Evolutionary conservation across 345 rosid species (phyloP).

Genomic region (Syzygium jambos): DNA sequence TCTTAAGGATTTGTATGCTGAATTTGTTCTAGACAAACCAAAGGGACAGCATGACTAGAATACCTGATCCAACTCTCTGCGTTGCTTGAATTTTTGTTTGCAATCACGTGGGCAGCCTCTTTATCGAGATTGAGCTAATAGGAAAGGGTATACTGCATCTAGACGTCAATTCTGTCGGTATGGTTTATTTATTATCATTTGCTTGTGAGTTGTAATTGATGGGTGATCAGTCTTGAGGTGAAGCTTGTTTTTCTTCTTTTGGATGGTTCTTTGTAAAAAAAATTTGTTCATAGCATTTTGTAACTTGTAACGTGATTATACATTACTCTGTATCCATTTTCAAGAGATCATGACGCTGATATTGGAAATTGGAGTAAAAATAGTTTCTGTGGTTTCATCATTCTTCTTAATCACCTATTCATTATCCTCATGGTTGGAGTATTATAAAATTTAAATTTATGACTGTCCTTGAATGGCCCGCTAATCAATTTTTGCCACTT

Average conservation of each 20-base stretch:
- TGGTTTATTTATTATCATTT: neutral
- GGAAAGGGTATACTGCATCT: neutral
- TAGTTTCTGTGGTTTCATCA: neutral
- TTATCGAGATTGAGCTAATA: neutral
- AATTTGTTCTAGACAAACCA: conserved; percentile 60
- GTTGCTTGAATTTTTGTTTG: neutral
- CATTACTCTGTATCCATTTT: neutral
- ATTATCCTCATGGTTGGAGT: neutral
- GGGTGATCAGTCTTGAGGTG: neutral
- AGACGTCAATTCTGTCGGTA: neutral
- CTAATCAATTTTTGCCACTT: neutral
- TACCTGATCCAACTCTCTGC: neutral
- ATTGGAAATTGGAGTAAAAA: neutral
- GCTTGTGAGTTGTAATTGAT: neutral
- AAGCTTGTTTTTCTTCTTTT: neutral
- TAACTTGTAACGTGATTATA: neutral
- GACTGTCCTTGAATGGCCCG: neutral
- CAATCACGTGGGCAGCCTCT: conserved; percentile 1
- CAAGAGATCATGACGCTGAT: neutral
- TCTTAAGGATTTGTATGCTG: conserved; percentile 80
- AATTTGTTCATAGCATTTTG: neutral
- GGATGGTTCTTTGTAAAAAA: neutral
- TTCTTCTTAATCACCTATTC: neutral
- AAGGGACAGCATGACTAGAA: neutral
- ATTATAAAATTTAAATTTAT: neutral